Evolutionary conservation across 2,329 filamentous ascomycete genomes (phyloP).

Genomic region (Aciculosporium take): DNA sequence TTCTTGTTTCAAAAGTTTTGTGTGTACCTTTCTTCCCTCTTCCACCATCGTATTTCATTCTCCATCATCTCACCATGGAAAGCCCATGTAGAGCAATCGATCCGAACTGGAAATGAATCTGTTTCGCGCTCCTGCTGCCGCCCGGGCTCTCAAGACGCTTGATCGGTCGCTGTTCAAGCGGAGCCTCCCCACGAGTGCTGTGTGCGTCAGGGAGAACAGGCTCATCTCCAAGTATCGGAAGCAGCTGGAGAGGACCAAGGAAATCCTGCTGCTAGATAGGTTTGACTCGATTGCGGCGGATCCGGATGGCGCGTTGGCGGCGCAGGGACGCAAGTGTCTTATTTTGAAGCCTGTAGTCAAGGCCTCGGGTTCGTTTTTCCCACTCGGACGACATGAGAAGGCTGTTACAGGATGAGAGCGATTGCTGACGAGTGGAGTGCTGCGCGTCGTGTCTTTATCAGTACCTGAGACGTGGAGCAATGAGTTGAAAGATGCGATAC

Average conservation of each 20-base stretch:
- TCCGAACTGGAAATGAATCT: conserved; percentile 33
- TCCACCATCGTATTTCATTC: not conserved
- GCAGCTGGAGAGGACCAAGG: conserved; percentile 47
- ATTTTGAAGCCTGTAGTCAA: conserved; percentile 44
- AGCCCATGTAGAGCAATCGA: conserved; percentile 6
- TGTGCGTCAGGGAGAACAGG: conserved; percentile 58
- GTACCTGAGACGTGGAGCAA: conserved; percentile 60
- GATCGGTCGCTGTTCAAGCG: conserved; percentile 75
- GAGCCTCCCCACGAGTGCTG: conserved; percentile 62
- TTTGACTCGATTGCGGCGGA: conserved; percentile 49
- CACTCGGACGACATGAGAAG: not conserved
- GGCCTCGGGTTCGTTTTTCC: conserved; percentile 27
- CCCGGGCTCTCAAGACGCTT: conserved; percentile 64
- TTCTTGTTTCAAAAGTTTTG: not conserved
- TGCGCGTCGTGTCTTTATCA: conserved; percentile 8
- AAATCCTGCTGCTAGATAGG: conserved; percentile 51
- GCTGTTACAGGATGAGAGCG: not conserved
- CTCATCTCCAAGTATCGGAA: conserved; percentile 61
- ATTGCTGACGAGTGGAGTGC: not conserved
- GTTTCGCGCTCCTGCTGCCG: conserved; percentile 61
- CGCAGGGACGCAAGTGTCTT: conserved; percentile 46
- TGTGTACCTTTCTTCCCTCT: not conserved
- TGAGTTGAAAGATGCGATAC: conserved; percentile 52
- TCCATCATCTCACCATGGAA: not conserved
- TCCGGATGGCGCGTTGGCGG: conserved; percentile 39